These are phyloP conservation scores for Solioccasus polychromus DNA, from an alignment of 768 basidiomycete genomes.

Conservation along the genomic window DNA sequence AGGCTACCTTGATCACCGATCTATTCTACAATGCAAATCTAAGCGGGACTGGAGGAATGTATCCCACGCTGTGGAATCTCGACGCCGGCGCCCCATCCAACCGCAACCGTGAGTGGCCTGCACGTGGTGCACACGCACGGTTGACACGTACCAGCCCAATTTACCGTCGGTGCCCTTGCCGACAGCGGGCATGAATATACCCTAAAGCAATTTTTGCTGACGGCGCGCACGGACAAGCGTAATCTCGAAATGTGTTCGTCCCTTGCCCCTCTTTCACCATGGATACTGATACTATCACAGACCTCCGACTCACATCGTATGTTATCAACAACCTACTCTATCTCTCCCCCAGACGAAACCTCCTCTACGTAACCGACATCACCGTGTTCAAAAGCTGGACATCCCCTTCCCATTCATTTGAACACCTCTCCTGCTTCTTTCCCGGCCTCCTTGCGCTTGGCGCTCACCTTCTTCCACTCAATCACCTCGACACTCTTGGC, in stretches of 20 bases:
- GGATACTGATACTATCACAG: slow-evolving; percentile 30
- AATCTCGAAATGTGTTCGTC: slow-evolving; percentile 67
- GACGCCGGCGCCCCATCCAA: slow-evolving; percentile 41
- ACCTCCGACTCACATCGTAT: slow-evolving; percentile 57
- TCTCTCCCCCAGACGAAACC: slow-evolving; percentile 15
- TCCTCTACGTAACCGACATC: slow-evolving; percentile 61
- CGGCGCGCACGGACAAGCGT: slow-evolving; percentile 55
- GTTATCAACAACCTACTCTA: slow-evolving; percentile 52
- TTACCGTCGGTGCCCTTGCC: slow-evolving; percentile 61
- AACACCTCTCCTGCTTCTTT: slow-evolving; percentile 76
- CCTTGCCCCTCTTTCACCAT: too few species aligned
- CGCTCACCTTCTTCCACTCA: slow-evolving; percentile 56
- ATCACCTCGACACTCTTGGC: slow-evolving; percentile 46
- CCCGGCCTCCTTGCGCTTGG: slow-evolving; percentile 76
- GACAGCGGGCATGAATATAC: slow-evolving; percentile 79
- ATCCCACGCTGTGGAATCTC: slow-evolving; percentile 58
- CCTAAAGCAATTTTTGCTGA: slow-evolving; percentile 68
- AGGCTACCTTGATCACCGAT: slow-evolving; percentile 51
- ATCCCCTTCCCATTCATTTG: slow-evolving; percentile 49
- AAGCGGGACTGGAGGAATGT: slow-evolving; percentile 52
- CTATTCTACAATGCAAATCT: slow-evolving; percentile 46
- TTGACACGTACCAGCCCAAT: slow-evolving; percentile 25
- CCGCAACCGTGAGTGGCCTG: slow-evolving; percentile 43
- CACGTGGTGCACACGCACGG: not conserved
- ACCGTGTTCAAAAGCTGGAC: slow-evolving; percentile 18